Base-by-base conservation (phyloP, 73 alveolate genomes). In the Paramecium sonneborni region DNA sequence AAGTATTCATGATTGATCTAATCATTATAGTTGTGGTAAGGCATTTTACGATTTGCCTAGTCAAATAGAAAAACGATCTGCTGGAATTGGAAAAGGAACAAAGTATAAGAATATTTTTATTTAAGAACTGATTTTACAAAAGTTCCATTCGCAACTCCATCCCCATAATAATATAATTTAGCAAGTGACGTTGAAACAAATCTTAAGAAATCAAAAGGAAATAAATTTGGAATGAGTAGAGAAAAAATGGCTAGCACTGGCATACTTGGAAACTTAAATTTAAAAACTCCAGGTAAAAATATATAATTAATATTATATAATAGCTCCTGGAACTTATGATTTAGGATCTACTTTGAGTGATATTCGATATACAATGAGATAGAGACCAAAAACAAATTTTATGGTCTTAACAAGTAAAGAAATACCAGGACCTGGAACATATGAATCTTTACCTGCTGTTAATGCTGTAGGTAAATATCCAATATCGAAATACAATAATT, bases 381-480 rank as follows among this genome's bases (percentile, higher is more conserved):
- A 38, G 76, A 88, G 84, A 70, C 90, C 90, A 10, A 79, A 79
- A 44, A 79, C 44, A 14, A 39, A 79, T 21, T 79, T 79, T 18
- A 38, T 79, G 74, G 70, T 79, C 6, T 41, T 79, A 23, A 57
- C 79, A 18, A 15, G 84, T 12, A 92, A 89, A 62, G 92, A 34
- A 24, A 72, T 44, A 8, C 97, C 97, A 30, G 97, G 97, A 26
- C 97, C 97, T 30, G 97, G 97, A 38, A 28, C 85, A 5, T 95
- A 95, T 38, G 96, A 95, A 85, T 93, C 95, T 20, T 76, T 92
- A 38, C 93, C 96, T 18, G 91, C 97, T 12, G 55, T 95, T 14
- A 90, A 85, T 91, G 57, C 82, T 1, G 92, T 84, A 18, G 97
- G 97, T 10, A 28, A 41, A 56, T 95, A 95, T 34, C 94, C 93